Base-by-base conservation (phyloP, 106 monocot genomes). In the Gastrodia elata region DNA sequence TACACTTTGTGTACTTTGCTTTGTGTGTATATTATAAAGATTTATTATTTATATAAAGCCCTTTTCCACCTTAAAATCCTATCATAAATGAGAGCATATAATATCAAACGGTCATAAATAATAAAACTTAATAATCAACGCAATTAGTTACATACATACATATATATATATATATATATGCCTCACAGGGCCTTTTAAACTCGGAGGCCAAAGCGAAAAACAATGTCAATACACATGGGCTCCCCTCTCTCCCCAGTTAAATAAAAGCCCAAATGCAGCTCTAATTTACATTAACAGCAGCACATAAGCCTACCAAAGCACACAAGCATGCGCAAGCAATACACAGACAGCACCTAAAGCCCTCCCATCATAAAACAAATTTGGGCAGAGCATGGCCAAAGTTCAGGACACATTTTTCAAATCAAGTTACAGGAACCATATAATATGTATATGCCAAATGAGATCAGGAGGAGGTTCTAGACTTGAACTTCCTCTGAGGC, bases 401-500 rank as follows among this genome's bases (percentile, higher is more conserved):
- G 5, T 38, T 38, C 38, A 20, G 39, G 38, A 39, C 22, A 38
- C 24, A 22, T n/a, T 58, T 22, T 25, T 9, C 26, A 34, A 9
- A 2, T 30, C 55, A 56, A 28, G 28, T 9, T 64, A 64, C 64
- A 64, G 22, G 39, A 38, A 20, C 68, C 39, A 68, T 68, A 39
- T 38, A n/a, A 4, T 68, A n/a, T 5, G 9, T 33, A 30, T 32
- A 9, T 11, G 13, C 13, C 18, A 18, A 46, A 65, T 3, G 27
- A 27, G 4, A 57, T 11, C 43, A 44, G 13, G 37, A 37, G 16
- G 8, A 76, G 43, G 71, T 65, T 72, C 78, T 84, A 72, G 33
- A 77, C 77, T 80, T 89, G 77, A 82, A 73, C 76, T 82, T 86
- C 74, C 86, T 80, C 36, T 81, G 82, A 0, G 77, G 61, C 78